A percentile compares a stretch with the other conserved stretches of the same genome.
phyloP scores from a whole-genome alignment of 163 green algal species.

The Coccomyxa subellipsoidea region DNA sequence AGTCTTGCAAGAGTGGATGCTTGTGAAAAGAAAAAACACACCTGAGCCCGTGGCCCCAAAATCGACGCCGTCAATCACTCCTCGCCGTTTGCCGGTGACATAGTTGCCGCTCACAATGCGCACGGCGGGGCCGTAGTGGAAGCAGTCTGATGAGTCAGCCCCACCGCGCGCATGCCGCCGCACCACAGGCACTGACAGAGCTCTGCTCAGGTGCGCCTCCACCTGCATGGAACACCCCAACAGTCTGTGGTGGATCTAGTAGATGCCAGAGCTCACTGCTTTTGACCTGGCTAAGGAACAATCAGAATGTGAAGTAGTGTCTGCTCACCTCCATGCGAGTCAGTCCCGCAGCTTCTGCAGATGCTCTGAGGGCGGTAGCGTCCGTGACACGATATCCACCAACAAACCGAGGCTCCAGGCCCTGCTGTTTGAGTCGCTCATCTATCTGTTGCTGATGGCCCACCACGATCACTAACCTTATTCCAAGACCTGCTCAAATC shows the following conservation, averaged over 20 bases:
- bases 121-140: constrained; percentile 63
- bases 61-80: constrained; percentile 89
- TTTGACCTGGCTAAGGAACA: too few relatives aligned
- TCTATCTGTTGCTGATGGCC: constrained; percentile 78
- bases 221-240: too few relatives aligned
- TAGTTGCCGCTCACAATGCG: constrained; percentile 92
- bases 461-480: constrained; percentile 83
- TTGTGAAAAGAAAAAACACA: too few relatives aligned
- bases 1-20: too few relatives aligned
- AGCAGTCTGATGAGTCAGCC: constrained; percentile 38
- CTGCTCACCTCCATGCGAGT: constrained; percentile 58
- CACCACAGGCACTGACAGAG: constrained; percentile 79
- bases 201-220: constrained; percentile 76
- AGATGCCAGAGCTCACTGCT: too few relatives aligned
- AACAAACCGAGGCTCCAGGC: constrained; percentile 52
- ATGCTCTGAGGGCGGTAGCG: constrained; percentile 53
- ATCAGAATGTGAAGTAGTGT: too few relatives aligned
- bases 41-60: constrained; percentile 77
- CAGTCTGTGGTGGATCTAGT: too few relatives aligned
- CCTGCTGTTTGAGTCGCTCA: constrained; percentile 48
- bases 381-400: constrained; percentile 83
- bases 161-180: constrained; percentile 68
- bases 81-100: constrained; percentile 79
- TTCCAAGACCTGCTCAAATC: constrained; percentile 70
- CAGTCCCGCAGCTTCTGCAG: constrained; percentile 78